Percentiles rank a stretch among this genome's conserved stretches.
These are phyloP conservation scores for Calonectria crousiana DNA, from an alignment of 2,329 filamentous ascomycete species.

Conservation along the genomic window DNA sequence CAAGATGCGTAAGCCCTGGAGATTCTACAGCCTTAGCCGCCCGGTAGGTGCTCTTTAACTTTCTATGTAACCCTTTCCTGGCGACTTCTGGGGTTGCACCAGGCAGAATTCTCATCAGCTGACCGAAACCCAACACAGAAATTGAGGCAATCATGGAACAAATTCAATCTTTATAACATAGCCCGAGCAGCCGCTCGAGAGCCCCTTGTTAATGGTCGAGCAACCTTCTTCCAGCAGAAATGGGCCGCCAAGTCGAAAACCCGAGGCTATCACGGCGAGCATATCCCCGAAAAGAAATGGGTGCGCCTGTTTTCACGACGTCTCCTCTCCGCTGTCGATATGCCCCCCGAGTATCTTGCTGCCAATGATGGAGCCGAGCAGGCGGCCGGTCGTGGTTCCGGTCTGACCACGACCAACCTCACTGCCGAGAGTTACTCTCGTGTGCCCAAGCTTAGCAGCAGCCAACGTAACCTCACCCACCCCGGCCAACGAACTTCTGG, in stretches of 20 bases:
- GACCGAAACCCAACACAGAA: conserved; percentile 68
- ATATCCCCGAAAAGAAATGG: conserved; percentile 94
- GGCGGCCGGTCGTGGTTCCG: conserved; percentile 86
- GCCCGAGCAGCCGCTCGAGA: conserved; percentile 52
- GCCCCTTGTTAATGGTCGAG: conserved; percentile 47
- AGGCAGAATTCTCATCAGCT: conserved; percentile 30
- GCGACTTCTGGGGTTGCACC: conserved; percentile 2
- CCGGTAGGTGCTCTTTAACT: conserved; percentile 62
- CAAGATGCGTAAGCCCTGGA: conserved; percentile 67
- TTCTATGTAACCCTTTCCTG: conserved; percentile 12
- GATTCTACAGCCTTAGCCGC: conserved; percentile 76
- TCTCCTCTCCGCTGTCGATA: conserved; percentile 85
- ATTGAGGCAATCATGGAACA: conserved; percentile 96
- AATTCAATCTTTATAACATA: conserved; percentile 96
- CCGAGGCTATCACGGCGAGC: conserved; percentile 93
- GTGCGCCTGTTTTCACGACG: conserved; percentile 89
- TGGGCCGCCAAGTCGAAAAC: conserved; percentile 89
- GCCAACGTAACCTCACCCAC: conserved; percentile 33
- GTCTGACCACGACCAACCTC: conserved; percentile 57
- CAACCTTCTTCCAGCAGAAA: conserved; percentile 98
- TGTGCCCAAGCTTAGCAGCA: conserved; percentile 39
- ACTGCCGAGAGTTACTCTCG: conserved; percentile 51
- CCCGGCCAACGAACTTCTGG: conserved; percentile 38
- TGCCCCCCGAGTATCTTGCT: conserved; percentile 86
- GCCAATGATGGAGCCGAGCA: conserved; percentile 83